These are phyloP conservation scores for Solanum chiquidenum DNA, from an alignment of 257 asterid genomes.

Conservation along the genomic window DNA sequence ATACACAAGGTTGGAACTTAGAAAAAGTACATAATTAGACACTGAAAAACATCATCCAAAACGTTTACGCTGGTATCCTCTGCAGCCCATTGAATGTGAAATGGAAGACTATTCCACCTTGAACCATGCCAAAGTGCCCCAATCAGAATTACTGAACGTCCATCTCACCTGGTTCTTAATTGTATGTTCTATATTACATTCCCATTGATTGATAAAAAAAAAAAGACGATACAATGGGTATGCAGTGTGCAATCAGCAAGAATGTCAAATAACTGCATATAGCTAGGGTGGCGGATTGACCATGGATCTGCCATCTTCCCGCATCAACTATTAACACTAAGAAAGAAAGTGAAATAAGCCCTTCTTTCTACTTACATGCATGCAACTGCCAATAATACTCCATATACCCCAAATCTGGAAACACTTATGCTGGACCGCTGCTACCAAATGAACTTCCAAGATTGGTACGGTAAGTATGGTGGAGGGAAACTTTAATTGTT, in stretches of 20 bases:
- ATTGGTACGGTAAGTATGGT: constrained; percentile 28
- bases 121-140: neutral
- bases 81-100: neutral
- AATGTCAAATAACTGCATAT: neutral
- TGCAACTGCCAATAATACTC: neutral
- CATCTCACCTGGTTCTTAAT: neutral
- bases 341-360: neutral
- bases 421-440: constrained; percentile 24
- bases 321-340: neutral
- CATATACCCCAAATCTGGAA: neutral
- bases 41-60: neutral
- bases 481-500: constrained; percentile 47
- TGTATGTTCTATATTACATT: neutral
- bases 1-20: neutral
- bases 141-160: neutral
- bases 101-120: neutral
- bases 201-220: neutral
- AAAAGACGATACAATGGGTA: neutral
- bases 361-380: neutral
- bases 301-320: neutral
- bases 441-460: constrained; percentile 58
- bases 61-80: neutral
- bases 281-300: neutral
- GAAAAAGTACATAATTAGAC: neutral
- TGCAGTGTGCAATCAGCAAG: neutral